Conservation (phyloP, 805 yeast genomes). For the Saccharomycopsis schoenii region DNA sequence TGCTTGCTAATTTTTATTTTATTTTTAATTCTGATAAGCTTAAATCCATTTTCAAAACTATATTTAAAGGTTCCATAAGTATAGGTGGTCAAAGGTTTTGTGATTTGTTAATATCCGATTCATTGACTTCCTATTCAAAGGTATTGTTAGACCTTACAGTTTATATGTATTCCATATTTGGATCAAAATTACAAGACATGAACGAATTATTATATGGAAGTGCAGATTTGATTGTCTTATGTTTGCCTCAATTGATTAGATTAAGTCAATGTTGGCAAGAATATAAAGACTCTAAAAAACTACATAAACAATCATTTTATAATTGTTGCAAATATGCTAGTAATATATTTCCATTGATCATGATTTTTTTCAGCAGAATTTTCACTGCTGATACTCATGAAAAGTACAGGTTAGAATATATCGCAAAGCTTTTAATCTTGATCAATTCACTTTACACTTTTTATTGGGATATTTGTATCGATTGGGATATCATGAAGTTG, state of each 20-base stretch:
- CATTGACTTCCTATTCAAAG: constrained; percentile 71
- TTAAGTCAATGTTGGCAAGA: constrained; percentile 76
- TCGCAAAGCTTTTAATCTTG: constrained; percentile 34
- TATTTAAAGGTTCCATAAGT: constrained; percentile 52
- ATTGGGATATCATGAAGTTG: constrained; percentile 51
- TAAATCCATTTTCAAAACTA: constrained; percentile 39
- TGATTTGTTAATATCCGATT: constrained; percentile 77
- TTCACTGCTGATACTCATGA: background rate
- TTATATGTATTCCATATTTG: constrained; percentile 26
- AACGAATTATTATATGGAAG: constrained; percentile 8
- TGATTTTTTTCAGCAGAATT: constrained; percentile 25
- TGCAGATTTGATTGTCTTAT: constrained; percentile 28
- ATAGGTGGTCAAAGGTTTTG: constrained; percentile 47
- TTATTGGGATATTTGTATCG: constrained; percentile 82
- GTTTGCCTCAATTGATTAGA: constrained; percentile 64
- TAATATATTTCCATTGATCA: constrained; percentile 44
- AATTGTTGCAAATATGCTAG: constrained; percentile 71
- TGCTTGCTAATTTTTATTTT: constrained; percentile 4
- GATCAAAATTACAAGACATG: background rate
- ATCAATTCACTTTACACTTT: constrained; percentile 71
- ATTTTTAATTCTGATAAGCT: constrained; percentile 22
- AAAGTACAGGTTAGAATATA: constrained; percentile 6
- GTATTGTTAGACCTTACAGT: constrained; percentile 62
- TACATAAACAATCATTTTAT: constrained; percentile 45
- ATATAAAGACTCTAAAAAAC: constrained; percentile 36